Evolutionary conservation across 2,329 filamentous ascomycete genomes (phyloP).

Genomic region (Diplodia intermedia): DNA sequence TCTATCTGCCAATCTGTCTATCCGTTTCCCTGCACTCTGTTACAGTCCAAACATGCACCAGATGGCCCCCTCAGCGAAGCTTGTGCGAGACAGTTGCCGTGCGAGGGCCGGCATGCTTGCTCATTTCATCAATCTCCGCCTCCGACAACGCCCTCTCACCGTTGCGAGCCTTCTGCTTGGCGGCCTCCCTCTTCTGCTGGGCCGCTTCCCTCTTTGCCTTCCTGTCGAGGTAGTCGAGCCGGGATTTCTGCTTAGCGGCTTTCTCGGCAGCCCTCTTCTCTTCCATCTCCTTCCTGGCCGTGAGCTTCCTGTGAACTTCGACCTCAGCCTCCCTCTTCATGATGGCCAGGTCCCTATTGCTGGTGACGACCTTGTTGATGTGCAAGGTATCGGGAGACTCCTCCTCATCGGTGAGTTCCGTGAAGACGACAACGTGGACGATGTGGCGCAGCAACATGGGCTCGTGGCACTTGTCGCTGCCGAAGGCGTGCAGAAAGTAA

Average conservation of each 20-base stretch:
- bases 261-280: not conserved
- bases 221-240: not conserved
- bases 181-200: not conserved
- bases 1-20: too few species aligned
- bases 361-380: not conserved
- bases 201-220: not conserved
- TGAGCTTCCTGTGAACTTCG: not conserved
- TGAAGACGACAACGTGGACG: conserved; percentile 49
- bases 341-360: not conserved
- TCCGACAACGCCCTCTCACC: not conserved
- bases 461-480: conserved; percentile 5
- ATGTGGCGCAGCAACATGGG: conserved; percentile 39
- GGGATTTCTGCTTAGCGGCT: not conserved
- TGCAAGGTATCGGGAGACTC: conserved; percentile 23
- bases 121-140: not conserved
- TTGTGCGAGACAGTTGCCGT: not conserved
- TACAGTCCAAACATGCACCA: not conserved
- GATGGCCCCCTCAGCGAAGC: not conserved
- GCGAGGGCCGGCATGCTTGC: not conserved
- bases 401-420: conserved; percentile 40
- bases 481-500: conserved; percentile 35
- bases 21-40: too few species aligned
- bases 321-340: conserved; percentile 2
- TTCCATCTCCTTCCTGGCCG: not conserved
- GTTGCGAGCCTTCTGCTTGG: not conserved